Evolutionary conservation across 805 yeast species (phyloP), one percentile per base, ranked within the genome.

Genomic region (Ogataea ganodermae): DNA sequence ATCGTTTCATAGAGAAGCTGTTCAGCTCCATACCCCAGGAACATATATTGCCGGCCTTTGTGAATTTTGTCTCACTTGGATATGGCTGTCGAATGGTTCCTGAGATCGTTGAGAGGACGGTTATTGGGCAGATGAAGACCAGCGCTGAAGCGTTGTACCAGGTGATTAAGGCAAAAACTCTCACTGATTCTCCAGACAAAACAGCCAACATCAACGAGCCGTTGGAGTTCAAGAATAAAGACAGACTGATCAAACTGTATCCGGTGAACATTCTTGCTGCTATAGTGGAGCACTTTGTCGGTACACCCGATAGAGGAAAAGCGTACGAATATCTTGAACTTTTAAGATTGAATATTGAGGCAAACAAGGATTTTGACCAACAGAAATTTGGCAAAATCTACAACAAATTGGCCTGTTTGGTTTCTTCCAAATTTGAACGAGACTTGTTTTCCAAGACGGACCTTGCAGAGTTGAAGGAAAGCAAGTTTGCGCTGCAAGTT

Each of bases 251-350:
- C 10, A 27, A 37, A 13, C 42, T 24, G 30, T 44, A 44, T 37
- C 43, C 48, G 3, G 24, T 30, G 23, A 26, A n/a, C 6, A 14
- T 44, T 14, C 21, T 44, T 7, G n/a, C 14, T 10, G 17, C 14
- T 3, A 18, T 37, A 5, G 18, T 37, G 4, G 21, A 20, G 12
- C 10, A n/a, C n/a, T 12, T 23, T 10, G 24, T 20, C 13, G 3
- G 21, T 6, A 2, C 3, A 17, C 17, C 13, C 30, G 20, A 44
- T 4, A 27, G 38, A 21, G 12, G 9, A 3, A 28, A 44, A 27
- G 31, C 33, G 4, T 38, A 37, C 28, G 43, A 28, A 16, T 38
- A 44, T 17, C 22, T 44, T 20, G 43, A 20, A n/a, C 10, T 44
- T 6, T 20, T 44, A 33, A 37, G 23, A 31, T 5, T 8, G 12